These are phyloP conservation scores for Schoenoplectus triqueter DNA, from an alignment of 202 grass and related monocot genomes.

Conservation along the genomic window DNA sequence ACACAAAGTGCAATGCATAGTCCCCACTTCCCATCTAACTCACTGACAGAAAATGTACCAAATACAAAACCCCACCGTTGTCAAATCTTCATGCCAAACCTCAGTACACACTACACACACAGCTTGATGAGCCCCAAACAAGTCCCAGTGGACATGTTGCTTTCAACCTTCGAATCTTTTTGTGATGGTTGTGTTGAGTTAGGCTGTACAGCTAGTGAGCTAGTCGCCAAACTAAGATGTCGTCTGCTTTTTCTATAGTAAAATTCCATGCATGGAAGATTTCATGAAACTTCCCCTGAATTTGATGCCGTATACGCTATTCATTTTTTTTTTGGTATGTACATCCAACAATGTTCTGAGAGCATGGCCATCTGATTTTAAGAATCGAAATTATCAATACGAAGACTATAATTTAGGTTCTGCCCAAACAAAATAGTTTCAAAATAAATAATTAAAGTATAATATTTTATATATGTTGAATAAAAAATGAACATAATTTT, in stretches of 20 bases:
- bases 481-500: too few species aligned
- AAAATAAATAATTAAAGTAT: too few species aligned
- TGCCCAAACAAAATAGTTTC: too few species aligned
- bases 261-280: background rate
- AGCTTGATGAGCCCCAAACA: background rate
- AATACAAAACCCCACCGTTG: background rate
- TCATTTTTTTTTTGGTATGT: too few species aligned
- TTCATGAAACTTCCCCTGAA: too few species aligned
- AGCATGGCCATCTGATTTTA: too few species aligned
- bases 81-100: slow-evolving; percentile 10
- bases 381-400: too few species aligned
- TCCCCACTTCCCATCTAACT: too few species aligned
- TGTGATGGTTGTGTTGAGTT: slow-evolving; percentile 1
- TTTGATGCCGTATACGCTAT: too few species aligned
- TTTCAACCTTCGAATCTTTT: slow-evolving; percentile 11
- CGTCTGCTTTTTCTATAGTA: background rate
- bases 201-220: slow-evolving; percentile 14
- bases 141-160: background rate
- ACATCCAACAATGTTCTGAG: too few species aligned
- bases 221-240: slow-evolving; percentile 21
- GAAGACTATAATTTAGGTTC: too few species aligned
- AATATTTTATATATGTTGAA: too few species aligned
- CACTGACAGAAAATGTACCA: background rate
- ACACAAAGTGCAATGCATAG: background rate
- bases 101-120: background rate